These are phyloP conservation scores for Wickerhamiella allomyrinae DNA, from an alignment of 805 yeast species.

Conservation along the genomic window DNA sequence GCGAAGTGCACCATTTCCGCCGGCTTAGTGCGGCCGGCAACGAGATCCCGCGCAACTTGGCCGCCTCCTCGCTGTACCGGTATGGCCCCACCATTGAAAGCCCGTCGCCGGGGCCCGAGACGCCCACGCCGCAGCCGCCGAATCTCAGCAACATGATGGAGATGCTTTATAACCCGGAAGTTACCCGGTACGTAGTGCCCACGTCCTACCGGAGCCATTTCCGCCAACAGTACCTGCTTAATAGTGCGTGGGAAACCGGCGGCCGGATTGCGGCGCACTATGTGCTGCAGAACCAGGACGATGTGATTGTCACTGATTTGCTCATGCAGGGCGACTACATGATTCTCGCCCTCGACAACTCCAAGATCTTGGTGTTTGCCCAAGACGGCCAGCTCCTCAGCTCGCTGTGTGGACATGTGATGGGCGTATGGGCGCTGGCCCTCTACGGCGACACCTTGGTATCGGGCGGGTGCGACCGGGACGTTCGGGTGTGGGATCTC, in stretches of 20 bases:
- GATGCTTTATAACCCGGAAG: slow-evolving; percentile 24
- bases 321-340: slow-evolving; percentile 26
- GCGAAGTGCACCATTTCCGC: slow-evolving; percentile 26
- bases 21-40: slow-evolving; percentile 25
- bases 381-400: slow-evolving; percentile 37
- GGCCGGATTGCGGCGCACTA: slow-evolving; percentile 30
- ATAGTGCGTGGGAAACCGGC: slow-evolving; percentile 29
- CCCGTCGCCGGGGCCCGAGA: slow-evolving; percentile 5
- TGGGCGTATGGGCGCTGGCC: slow-evolving; percentile 94
- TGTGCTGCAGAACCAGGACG: slow-evolving; percentile 19
- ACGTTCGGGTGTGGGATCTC: slow-evolving; percentile 92
- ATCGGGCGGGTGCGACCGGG: slow-evolving; percentile 91
- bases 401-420: slow-evolving; percentile 93
- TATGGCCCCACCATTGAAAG: slow-evolving; percentile 7
- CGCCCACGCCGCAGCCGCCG: neutral
- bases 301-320: slow-evolving; percentile 29
- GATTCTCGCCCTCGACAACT: slow-evolving; percentile 31
- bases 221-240: slow-evolving; percentile 28
- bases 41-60: slow-evolving; percentile 3
- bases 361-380: slow-evolving; percentile 30
- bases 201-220: slow-evolving; percentile 27
- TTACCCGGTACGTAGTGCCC: slow-evolving; percentile 21
- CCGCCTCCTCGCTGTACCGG: slow-evolving; percentile 3
- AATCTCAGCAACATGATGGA: slow-evolving; percentile 16
- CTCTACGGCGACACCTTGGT: slow-evolving; percentile 85